phyloP scores from a whole-genome alignment of 2,329 filamentous ascomycete species.

The Aspergillus japonicus region DNA sequence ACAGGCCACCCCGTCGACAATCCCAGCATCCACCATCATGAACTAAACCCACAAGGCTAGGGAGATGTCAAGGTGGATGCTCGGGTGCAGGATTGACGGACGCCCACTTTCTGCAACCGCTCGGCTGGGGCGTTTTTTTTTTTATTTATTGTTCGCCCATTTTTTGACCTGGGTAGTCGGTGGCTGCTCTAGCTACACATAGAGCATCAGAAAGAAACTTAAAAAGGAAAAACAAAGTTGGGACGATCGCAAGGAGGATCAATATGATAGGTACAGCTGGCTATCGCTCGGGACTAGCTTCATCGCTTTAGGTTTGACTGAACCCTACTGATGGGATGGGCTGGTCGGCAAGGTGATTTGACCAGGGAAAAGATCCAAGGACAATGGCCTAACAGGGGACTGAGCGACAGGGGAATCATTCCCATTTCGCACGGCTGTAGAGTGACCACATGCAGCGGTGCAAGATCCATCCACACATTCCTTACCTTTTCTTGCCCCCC shows the following conservation, averaged over 20 bases:
- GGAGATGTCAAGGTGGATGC: slow-evolving; percentile 9
- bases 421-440: background rate
- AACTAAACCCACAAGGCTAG: background rate
- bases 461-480: slow-evolving; percentile 4
- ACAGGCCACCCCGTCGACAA: background rate
- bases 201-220: background rate
- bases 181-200: slow-evolving; percentile 4
- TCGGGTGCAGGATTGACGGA: slow-evolving; percentile 3
- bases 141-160: background rate
- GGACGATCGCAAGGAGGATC: slow-evolving; percentile 3
- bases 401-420: slow-evolving; percentile 17
- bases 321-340: background rate
- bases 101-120: slow-evolving; percentile 18
- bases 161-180: background rate
- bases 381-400: background rate
- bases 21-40: background rate
- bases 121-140: slow-evolving; percentile 13
- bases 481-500: background rate
- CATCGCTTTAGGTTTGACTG: slow-evolving; percentile 11
- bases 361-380: background rate
- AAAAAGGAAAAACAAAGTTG: background rate
- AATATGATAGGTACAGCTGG: slow-evolving; percentile 21
- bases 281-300: slow-evolving; percentile 16
- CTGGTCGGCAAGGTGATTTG: slow-evolving; percentile 9
- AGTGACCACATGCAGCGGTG: slow-evolving; percentile 6